Base-by-base conservation (phyloP, 2,329 filamentous ascomycete genomes). In the Colletotrichum musae region DNA sequence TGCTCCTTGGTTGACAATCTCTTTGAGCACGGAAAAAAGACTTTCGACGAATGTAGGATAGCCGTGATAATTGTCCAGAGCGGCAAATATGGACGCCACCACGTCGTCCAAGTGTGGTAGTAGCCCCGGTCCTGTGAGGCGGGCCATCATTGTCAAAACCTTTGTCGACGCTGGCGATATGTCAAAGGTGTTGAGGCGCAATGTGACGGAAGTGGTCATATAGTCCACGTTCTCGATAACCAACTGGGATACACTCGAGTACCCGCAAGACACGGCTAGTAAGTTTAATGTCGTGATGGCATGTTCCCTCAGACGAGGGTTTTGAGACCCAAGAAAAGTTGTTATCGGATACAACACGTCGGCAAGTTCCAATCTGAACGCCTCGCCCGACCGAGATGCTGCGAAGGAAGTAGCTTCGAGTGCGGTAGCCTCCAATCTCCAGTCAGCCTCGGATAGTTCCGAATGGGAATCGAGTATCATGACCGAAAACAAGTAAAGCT, bases 171-270 rank as follows among this genome's bases (percentile, higher is more conserved):
- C 93, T 1, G 95, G 95, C 0, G 94, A 95, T 60, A 98, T 92
- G 72, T 98, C 94, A 72, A 98, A 94, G 0, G 93, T 94, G 74
- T 97, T 98, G 7, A 99, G 87, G 71, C 94, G 93, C 70, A 98
- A 81, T 0, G 93, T 94, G 16, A 99, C 90, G 0, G 96, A 94
- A 76, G 98, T 98, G 70, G 98, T 92, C 81, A 99, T 93, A 78
- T 99, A 99, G 79, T 99, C 96, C 16, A 94, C 95, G 70, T 99
- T 99, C 60, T 93, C 90, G 32, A 98, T 88, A 47, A 99, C 91
- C 72, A 99, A 84, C 16, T 93, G 90, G 28, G 92, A 92, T 5
- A 95, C 92, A 74, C 87, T 91, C 0, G 77, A 71, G 75, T 98
- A 99, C 2, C 88, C 89, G 74, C 94, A 98, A 0, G 92, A 87